Percentiles rank a stretch among this genome's conserved stretches.
Evolutionary conservation across 2,329 filamentous ascomycete genomes (phyloP).

Genomic region (Amesomyces nigricolor): DNA sequence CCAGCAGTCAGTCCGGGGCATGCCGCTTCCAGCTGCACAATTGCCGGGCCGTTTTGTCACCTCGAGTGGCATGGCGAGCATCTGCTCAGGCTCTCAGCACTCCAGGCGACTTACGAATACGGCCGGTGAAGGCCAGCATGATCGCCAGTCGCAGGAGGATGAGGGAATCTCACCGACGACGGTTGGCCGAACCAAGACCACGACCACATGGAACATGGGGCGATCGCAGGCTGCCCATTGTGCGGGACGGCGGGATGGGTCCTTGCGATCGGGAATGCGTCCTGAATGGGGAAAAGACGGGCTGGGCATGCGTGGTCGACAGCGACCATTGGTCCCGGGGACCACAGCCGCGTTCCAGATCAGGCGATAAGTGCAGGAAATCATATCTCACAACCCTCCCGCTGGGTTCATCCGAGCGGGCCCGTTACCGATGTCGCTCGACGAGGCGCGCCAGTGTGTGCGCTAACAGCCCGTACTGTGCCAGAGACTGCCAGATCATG

Average conservation of each 20-base stretch:
- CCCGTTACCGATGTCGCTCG: conserved; percentile 21
- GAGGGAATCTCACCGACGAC: not conserved
- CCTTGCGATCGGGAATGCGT: conserved; percentile 24
- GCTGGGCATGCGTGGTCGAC: not conserved
- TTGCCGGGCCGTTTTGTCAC: no score
- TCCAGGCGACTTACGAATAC: no score
- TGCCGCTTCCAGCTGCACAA: no score
- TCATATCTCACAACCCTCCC: conserved; percentile 26
- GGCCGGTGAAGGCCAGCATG: no score
- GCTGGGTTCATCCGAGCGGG: conserved; percentile 23
- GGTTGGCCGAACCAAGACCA: not conserved
- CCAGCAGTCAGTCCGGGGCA: no score
- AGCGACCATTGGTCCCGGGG: conserved; percentile 22
- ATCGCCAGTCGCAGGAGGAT: not conserved
- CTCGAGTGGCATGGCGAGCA: no score
- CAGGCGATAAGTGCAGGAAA: conserved; percentile 25
- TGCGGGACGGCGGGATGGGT: conserved; percentile 10
- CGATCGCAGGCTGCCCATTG: conserved; percentile 11
- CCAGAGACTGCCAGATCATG: not conserved
- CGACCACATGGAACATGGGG: not conserved
- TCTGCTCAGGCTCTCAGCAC: no score
- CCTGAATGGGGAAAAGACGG: conserved; percentile 11
- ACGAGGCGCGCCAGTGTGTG: not conserved
- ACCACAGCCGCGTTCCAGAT: conserved; percentile 22
- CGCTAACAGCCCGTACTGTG: not conserved